Conservation (phyloP, 495 filamentous ascomycete genomes). For the Aspergillus wentii region DNA sequence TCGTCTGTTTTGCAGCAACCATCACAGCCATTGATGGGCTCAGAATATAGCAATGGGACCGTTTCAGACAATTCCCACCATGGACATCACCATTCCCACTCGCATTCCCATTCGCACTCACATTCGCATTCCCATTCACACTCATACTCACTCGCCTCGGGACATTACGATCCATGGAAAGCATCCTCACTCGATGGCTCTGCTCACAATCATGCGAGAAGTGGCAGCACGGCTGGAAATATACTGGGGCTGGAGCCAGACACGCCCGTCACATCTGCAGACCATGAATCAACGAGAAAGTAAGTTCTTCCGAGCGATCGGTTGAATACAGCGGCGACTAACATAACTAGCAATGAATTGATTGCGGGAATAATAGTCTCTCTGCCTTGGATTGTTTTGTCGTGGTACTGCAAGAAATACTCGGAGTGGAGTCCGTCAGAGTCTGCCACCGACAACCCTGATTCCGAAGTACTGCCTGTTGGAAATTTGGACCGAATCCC, state of each 20-base stretch:
- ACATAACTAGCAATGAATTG: constrained; percentile 29
- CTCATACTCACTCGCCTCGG: constrained; percentile 13
- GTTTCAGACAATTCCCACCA: constrained; percentile 12
- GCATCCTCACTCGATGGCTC: no score
- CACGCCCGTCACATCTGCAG: background rate
- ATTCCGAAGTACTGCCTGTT: background rate
- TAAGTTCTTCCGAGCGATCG: constrained; percentile 1
- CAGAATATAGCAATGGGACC: constrained; percentile 19
- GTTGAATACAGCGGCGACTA: background rate
- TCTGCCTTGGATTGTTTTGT: constrained; percentile 37
- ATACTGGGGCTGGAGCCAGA: background rate
- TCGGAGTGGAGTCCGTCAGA: constrained; percentile 11
- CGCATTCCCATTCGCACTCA: constrained; percentile 21
- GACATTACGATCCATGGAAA: constrained; percentile 1
- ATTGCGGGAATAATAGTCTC: constrained; percentile 25
- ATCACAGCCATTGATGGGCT: constrained; percentile 11
- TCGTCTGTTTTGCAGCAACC: constrained; percentile 12
- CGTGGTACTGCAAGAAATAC: constrained; percentile 35
- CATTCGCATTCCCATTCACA: constrained; percentile 33
- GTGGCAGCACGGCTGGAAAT: no score
- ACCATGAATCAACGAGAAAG: constrained; percentile 3
- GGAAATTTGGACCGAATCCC: constrained; percentile 7
- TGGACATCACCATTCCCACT: constrained; percentile 24
- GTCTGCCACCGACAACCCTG: constrained; percentile 2
- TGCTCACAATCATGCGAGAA: no score